These are phyloP conservation scores for Arthroderma sp. DNA, from an alignment of 2,329 filamentous ascomycete species.

Conservation along the genomic window DNA sequence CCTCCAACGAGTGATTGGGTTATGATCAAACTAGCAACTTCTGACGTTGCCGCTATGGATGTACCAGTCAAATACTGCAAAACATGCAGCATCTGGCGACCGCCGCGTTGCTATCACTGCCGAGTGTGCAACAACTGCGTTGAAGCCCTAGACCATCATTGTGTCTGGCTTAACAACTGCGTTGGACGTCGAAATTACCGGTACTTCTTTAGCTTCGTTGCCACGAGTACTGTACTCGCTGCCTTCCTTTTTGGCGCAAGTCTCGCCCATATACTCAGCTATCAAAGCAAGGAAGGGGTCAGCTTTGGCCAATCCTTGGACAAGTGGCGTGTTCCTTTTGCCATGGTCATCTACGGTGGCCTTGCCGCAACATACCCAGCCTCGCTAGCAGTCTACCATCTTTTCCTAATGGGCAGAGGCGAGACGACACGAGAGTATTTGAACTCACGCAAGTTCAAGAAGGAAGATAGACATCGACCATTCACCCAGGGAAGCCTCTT, in stretches of 20 bases:
- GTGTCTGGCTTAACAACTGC: conserved; percentile 98
- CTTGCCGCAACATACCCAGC: conserved; percentile 67
- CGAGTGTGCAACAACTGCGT: conserved; percentile 94
- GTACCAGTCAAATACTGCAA: conserved; percentile 97
- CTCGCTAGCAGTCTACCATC: conserved; percentile 73
- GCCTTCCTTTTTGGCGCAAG: conserved; percentile 65
- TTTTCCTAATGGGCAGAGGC: conserved; percentile 79
- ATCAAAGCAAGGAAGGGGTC: conserved; percentile 50
- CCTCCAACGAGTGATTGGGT: conserved; percentile 90
- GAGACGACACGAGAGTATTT: conserved; percentile 95
- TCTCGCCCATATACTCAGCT: conserved; percentile 68
- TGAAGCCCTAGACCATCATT: conserved; percentile 95
- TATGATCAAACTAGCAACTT: conserved; percentile 69
- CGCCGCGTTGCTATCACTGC: conserved; percentile 90
- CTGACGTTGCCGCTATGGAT: conserved; percentile 76
- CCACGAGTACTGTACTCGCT: conserved; percentile 61
- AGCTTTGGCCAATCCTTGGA: conserved; percentile 58
- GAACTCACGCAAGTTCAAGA: conserved; percentile 88
- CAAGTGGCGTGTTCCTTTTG: conserved; percentile 68
- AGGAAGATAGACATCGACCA: conserved; percentile 79
- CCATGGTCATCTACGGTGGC: conserved; percentile 73
- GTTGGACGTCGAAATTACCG: conserved; percentile 94
- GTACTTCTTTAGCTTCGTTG: conserved; percentile 90
- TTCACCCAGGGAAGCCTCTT: conserved; percentile 67
- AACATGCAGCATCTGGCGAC: conserved; percentile 94